Conservation (phyloP, 345 rosid genomes). For the Pseudoturritis turrita region DNA sequence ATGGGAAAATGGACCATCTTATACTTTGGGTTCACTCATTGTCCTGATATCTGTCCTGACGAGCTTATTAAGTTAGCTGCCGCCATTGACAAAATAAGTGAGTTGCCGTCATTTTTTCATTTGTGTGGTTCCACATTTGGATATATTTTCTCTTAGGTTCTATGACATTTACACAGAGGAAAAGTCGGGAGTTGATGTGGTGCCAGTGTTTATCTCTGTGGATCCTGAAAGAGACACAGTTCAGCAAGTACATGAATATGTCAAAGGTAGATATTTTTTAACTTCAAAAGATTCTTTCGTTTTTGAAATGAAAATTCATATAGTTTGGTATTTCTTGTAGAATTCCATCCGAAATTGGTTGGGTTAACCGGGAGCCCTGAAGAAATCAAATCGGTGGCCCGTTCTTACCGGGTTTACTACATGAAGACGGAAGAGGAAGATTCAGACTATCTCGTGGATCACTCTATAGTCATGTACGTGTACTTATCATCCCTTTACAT, state of each 20-base stretch:
- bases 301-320: background rate
- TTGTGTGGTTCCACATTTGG: background rate
- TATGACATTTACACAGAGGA: constrained; percentile 47
- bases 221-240: constrained; percentile 97
- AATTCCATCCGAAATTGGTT: constrained; percentile 80
- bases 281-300: background rate
- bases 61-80: constrained; percentile 84
- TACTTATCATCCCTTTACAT: background rate
- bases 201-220: constrained; percentile 82
- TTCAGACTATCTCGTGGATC: constrained; percentile 98
- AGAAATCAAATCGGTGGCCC: constrained; percentile 75
- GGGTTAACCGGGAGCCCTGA: constrained; percentile 85
- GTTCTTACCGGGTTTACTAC: constrained; percentile 89
- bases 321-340: constrained; percentile 35
- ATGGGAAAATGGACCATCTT: constrained; percentile 82
- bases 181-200: constrained; percentile 63
- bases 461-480: constrained; percentile 89
- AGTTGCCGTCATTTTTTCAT: constrained; percentile 29
- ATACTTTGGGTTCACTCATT: constrained; percentile 97
- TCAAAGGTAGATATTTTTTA: constrained; percentile 59
- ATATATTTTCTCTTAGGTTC: background rate
- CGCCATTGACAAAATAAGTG: constrained; percentile 86
- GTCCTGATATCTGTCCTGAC: constrained; percentile 98
- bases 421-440: constrained; percentile 97
- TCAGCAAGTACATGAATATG: constrained; percentile 89